Conservation (phyloP, 2,329 filamentous ascomycete species). For the Diaporthe destruens region DNA sequence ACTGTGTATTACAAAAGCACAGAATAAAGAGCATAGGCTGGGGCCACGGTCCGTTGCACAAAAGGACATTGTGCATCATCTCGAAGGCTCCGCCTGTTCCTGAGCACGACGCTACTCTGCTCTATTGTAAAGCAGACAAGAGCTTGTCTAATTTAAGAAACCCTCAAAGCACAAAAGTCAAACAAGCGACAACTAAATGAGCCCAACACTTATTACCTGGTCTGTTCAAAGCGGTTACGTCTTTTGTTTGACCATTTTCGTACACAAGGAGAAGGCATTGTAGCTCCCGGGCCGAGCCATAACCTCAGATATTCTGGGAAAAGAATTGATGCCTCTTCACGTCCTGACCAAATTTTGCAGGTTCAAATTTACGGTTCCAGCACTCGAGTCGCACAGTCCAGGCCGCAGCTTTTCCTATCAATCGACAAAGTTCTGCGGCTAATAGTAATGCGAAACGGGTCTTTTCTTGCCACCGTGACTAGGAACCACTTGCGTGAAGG, state of each 20-base stretch:
- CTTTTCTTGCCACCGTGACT: no score
- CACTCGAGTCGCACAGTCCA: not conserved
- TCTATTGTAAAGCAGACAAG: not conserved
- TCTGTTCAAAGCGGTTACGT: no score
- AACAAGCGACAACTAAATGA: fast-evolving
- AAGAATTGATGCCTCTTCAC: not conserved
- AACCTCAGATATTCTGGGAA: no score
- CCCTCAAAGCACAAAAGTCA: not conserved
- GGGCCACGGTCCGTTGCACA: not conserved
- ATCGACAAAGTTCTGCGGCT: no score
- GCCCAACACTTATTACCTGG: not conserved
- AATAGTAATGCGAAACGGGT: no score
- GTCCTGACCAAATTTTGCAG: not conserved
- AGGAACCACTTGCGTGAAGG: no score
- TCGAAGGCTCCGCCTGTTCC: not conserved
- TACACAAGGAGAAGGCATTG: not conserved
- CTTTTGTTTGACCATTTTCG: not conserved
- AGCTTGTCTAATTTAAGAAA: no score
- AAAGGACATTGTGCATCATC: not conserved
- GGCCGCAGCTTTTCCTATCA: not conserved
- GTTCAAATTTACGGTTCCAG: fast-evolving
- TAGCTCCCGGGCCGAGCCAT: not conserved
- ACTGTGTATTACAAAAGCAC: not conserved
- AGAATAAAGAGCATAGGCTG: not conserved
- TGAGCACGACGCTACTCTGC: not conserved